Evolutionary conservation across 225 moss, liverwort and hornwort genomes (phyloP).

Genomic region (Anthoceros angustus): DNA sequence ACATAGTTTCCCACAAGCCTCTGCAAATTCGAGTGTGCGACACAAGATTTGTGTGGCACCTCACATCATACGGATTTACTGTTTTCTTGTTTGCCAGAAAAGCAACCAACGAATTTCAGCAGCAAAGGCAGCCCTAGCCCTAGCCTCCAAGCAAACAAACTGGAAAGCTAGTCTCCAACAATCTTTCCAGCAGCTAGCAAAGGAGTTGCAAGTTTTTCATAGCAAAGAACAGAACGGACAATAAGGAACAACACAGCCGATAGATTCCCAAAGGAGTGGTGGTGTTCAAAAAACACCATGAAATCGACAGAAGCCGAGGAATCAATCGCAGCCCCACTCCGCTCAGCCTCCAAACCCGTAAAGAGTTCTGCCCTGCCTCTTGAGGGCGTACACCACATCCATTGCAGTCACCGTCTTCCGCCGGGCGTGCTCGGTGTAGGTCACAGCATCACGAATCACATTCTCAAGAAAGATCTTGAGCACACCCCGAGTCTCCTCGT

Average conservation of each 20-base stretch:
- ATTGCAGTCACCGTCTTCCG: slow-evolving; percentile 4
- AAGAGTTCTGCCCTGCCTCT: slow-evolving; percentile 3
- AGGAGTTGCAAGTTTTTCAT: background rate
- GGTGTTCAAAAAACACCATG: slow-evolving; percentile 4
- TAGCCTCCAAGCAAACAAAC: background rate
- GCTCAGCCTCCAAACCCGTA: slow-evolving; percentile 3
- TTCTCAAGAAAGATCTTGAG: slow-evolving; percentile 4
- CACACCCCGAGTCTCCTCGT: background rate
- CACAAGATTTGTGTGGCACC: too few species aligned
- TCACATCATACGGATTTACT: too few species aligned
- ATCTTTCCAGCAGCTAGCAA: background rate
- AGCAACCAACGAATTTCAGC: too few species aligned
- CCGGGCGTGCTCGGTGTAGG: background rate
- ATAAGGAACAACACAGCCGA: background rate
- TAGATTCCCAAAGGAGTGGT: background rate
- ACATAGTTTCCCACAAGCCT: too few species aligned
- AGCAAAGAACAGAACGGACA: background rate
- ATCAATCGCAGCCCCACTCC: background rate
- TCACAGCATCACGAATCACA: slow-evolving; percentile 2
- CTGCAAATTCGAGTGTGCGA: too few species aligned
- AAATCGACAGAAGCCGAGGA: background rate
- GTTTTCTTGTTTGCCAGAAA: too few species aligned
- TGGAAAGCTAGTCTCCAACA: background rate
- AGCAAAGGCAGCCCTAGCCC: too few species aligned
- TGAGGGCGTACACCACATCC: background rate